Evolutionary conservation across 805 yeast genomes (phyloP).

Genomic region (Ogataea thermomethanolica): DNA sequence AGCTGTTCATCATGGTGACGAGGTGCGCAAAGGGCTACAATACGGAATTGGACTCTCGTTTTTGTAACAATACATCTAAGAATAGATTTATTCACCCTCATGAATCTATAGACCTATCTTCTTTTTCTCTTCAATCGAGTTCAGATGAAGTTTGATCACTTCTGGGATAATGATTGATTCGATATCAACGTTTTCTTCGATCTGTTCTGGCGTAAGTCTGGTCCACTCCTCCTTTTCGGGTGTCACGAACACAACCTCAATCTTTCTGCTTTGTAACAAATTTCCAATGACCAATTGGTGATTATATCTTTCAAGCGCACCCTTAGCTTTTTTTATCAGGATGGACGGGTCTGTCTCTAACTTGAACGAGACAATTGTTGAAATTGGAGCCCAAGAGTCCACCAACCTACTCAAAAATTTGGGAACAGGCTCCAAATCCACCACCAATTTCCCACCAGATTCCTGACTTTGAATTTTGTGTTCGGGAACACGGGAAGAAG

Average conservation of each 20-base stretch:
- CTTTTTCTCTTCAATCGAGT: slow-evolving; percentile 49
- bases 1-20: slow-evolving; percentile 42
- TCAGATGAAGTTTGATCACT: slow-evolving; percentile 59
- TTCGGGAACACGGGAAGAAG: slow-evolving; percentile 78
- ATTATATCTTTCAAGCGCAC: slow-evolving; percentile 78
- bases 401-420: slow-evolving; percentile 85
- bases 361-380: slow-evolving; percentile 92
- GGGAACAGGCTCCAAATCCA: slow-evolving; percentile 93
- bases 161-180: slow-evolving; percentile 80
- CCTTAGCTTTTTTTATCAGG: slow-evolving; percentile 68
- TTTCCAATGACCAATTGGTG: slow-evolving; percentile 97
- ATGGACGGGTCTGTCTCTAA: slow-evolving; percentile 81
- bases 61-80: slow-evolving; percentile 33
- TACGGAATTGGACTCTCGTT: slow-evolving; percentile 60
- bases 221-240: slow-evolving; percentile 49
- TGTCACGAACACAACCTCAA: slow-evolving; percentile 81
- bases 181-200: slow-evolving; percentile 48
- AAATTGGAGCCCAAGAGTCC: slow-evolving; percentile 91
- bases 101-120: slow-evolving; percentile 23
- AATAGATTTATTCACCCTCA: not conserved
- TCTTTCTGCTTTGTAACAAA: slow-evolving; percentile 80
- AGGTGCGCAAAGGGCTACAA: slow-evolving; percentile 49
- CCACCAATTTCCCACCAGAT: slow-evolving; percentile 66
- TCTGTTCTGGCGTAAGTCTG: slow-evolving; percentile 41
- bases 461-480: slow-evolving; percentile 91